phyloP scores from a whole-genome alignment of 805 yeast species.

The Metschnikowia peoriensis region DNA sequence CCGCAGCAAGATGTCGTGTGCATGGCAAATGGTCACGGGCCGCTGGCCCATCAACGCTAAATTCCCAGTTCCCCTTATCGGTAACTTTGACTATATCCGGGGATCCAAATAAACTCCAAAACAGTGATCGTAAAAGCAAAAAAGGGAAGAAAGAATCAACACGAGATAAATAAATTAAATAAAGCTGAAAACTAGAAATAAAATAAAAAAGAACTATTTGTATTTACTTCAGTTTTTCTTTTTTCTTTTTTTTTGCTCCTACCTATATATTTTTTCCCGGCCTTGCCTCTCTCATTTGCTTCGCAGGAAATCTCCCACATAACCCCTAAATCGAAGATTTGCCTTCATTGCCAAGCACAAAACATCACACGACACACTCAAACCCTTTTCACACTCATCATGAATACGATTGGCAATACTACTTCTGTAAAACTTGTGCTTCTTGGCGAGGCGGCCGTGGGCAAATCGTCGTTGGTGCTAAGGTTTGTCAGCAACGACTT shows the following conservation, averaged over 20 bases:
- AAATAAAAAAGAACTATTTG: no score
- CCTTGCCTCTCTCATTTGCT: not conserved
- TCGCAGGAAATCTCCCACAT: conserved; percentile 1
- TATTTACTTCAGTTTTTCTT: not conserved
- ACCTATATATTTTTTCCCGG: not conserved
- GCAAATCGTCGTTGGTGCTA: conserved; percentile 67
- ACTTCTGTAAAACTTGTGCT: conserved; percentile 60
- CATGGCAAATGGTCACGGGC: conserved; percentile 1
- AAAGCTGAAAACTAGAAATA: no score
- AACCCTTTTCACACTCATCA: not conserved
- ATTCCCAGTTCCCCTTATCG: not conserved
- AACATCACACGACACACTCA: not conserved
- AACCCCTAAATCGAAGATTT: not conserved
- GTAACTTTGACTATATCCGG: not conserved
- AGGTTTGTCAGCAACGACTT: conserved; percentile 72
- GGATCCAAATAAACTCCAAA: not conserved
- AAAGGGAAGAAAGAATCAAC: not conserved
- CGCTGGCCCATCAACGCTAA: not conserved
- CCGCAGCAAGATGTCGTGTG: conserved; percentile 2
- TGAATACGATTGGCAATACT: conserved; percentile 12
- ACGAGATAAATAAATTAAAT: no score
- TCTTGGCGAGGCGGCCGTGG: conserved; percentile 81
- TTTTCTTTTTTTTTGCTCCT: not conserved
- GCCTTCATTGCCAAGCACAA: not conserved
- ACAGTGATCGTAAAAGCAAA: not conserved